Base-by-base conservation (phyloP, 257 asterid species). In the Nicotiana obtusifolia region DNA sequence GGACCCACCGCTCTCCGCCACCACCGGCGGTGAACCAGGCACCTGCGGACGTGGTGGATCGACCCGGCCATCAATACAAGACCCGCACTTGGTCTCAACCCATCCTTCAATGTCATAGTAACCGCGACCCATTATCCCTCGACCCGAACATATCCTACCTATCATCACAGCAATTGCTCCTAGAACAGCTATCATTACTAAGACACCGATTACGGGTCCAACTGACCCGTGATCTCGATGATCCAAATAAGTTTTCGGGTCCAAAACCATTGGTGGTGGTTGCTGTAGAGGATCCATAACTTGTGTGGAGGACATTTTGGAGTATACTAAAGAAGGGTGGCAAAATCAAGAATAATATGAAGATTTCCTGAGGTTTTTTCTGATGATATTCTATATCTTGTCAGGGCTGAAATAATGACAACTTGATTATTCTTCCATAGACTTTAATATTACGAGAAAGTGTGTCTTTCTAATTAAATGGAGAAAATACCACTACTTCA, bases 91-190 rank as follows among this genome's bases (percentile, higher is more conserved):
- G 10, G 88, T 84, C 85, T 95, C 99, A 2, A 89, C 91, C 99
- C 98, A 95, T 56, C 91, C 83, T 60, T 93, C 98, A 15, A 93
- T 83, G 83, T 93, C 97, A 87, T 90, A 92, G 86, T 83, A 88
- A 6, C 87, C 93, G 3, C 52, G 87, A 4, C 98, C 97, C 88
- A 87, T 83, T 17, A 94, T 85, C 22, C 91, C 88, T 76, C 96
- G 89, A 8, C 97, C 97, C 19, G 97, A 90, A 82, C 99, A 93
- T 2, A 93, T 86, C 66, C 97, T 86, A 5, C 99, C 97, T 35
- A 95, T 87, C 94, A 92, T 85, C 22, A 92, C 92, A 1, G 97
- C 96, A 6, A 91, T 56, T 5, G 92, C 94, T 20, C 95, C 93
- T 41, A 92, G 85, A 11, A 95, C 83, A 0, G 90, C 76, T 61